A percentile compares a stretch with the other conserved stretches of the same genome.
Evolutionary conservation across 495 filamentous ascomycete species (phyloP).

Genomic region (Penicillium egyptiacum): DNA sequence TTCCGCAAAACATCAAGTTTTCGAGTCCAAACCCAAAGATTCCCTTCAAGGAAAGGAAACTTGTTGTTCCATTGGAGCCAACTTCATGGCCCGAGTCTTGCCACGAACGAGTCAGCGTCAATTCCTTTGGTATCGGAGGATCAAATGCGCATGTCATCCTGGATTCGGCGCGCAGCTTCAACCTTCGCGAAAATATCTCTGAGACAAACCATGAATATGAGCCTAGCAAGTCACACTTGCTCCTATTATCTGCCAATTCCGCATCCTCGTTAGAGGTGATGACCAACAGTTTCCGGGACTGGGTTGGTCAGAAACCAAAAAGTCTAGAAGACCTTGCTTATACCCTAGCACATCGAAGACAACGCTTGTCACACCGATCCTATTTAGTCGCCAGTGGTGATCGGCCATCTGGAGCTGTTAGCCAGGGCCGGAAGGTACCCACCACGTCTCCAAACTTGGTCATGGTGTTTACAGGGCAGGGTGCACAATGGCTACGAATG

Average conservation of each 20-base stretch:
- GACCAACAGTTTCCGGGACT: background rate
- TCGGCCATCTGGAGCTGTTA: background rate
- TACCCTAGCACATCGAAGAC: conserved; percentile 10
- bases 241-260: conserved; percentile 15
- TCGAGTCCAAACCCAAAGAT: conserved; percentile 31
- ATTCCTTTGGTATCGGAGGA: conserved; percentile 29
- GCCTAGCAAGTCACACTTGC: conserved; percentile 20
- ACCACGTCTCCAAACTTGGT: conserved; percentile 45
- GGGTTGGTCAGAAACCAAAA: conserved; percentile 1
- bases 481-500: conserved; percentile 53
- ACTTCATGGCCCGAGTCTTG: conserved; percentile 30
- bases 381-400: background rate
- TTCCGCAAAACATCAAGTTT: conserved; percentile 51
- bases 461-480: conserved; percentile 70
- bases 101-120: conserved; percentile 22
- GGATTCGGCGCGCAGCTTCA: conserved; percentile 4
- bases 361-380: conserved; percentile 13
- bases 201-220: conserved; percentile 14
- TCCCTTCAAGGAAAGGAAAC: conserved; percentile 25
- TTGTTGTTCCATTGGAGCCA: conserved; percentile 23
- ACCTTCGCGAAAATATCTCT: background rate
- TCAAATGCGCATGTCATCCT: conserved; percentile 29
- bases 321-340: conserved; percentile 6
- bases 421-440: background rate
- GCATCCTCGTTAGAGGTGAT: conserved; percentile 5